Base-by-base conservation (phyloP, 768 basidiomycete genomes). In the button mushroom (Agaricus bisporus) region DNA sequence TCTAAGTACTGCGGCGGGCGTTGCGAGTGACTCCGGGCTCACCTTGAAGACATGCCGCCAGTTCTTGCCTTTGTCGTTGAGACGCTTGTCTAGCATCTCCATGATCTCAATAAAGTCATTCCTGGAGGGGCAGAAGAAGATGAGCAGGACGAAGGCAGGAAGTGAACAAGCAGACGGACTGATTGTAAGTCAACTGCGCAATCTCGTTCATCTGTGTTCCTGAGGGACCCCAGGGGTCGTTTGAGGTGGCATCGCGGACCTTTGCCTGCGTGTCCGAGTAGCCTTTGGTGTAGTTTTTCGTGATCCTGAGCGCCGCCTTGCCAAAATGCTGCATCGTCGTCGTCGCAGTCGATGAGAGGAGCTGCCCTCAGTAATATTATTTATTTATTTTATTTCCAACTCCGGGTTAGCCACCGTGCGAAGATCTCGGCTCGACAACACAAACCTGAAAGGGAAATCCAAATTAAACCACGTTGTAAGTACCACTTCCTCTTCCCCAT, bases 1-100 rank as follows among this genome's bases (percentile, higher is more conserved):
- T 43, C n/a, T 28, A 14, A 53, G 38, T 22, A 44, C 32, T 49
- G 49, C 48, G 11, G 44, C 49, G 43, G 49, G 39, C 36, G 37
- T 26, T 42, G 43, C 37, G 29, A 22, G n/a, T 41, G 35, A 22
- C 22, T 22, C 41, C 20, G 18, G 28, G 60, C 77, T 55, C 48
- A 86, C 92, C 79, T 98, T 98, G 82, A 97, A 98, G 54, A 98
- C 95, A 75, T 99, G 97, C 49, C 95, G 81, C 97, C 97, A 99
- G 63, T 98, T 98, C 82, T 98, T 98, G 36, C 97, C 97, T 77
- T 97, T 98, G 74, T 99, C 97, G 61, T 94, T 94, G 57, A 99
- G 73, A 48, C 97, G 85, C 71, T 99, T 98, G 72, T 98, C 97
- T 46, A 99, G 79, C 92, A 98, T 97, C 75, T 99, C 97, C 93